Conservation (phyloP, 495 filamentous ascomycete species). For the Neurospora sublineolata region DNA sequence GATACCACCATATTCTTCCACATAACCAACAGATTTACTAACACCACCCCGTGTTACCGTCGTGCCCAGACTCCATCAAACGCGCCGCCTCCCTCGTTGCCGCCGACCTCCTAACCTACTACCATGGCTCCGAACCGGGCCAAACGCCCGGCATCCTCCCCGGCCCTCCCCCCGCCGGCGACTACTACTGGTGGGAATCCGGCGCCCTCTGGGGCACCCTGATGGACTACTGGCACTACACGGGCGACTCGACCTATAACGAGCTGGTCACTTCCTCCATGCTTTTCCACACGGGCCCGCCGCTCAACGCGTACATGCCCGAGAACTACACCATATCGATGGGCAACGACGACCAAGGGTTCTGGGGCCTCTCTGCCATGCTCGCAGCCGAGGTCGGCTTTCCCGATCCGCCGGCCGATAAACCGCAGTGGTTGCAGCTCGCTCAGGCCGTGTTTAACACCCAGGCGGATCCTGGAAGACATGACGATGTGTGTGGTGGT, state of each 20-base stretch:
- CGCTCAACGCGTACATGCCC: constrained; percentile 50
- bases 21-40: not conserved
- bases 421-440: constrained; percentile 57
- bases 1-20: not conserved
- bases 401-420: constrained; percentile 40
- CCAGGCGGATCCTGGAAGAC: constrained; percentile 46
- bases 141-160: constrained; percentile 53
- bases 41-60: not conserved
- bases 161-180: constrained; percentile 32
- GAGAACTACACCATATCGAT: constrained; percentile 55
- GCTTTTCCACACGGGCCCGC: constrained; percentile 46
- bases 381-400: constrained; percentile 57
- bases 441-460: constrained; percentile 64
- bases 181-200: constrained; percentile 44
- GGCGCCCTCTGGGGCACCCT: constrained; percentile 35
- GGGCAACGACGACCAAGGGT: constrained; percentile 69
- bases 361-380: constrained; percentile 65
- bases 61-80: constrained; percentile 45
- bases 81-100: constrained; percentile 47
- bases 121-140: constrained; percentile 48
- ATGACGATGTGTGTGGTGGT: constrained; percentile 47
- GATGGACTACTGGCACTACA: constrained; percentile 58
- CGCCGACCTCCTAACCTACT: constrained; percentile 50
- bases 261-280: constrained; percentile 41
- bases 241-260: constrained; percentile 54